phyloP scores from a whole-genome alignment of 2,329 filamentous ascomycete species.

The Setomelanomma holmii region DNA sequence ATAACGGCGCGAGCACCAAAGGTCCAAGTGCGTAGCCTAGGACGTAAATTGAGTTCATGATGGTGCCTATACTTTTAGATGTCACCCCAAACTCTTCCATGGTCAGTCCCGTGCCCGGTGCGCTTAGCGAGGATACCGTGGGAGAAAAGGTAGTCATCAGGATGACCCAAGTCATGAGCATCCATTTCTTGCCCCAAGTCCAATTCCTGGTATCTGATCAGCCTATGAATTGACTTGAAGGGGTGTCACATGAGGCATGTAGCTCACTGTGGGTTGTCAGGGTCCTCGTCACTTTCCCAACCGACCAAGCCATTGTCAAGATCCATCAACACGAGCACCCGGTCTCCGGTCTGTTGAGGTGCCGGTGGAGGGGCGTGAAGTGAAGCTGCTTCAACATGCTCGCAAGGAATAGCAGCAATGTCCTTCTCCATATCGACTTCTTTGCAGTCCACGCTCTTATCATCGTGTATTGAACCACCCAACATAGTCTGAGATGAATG shows the following conservation, averaged over 20 bases:
- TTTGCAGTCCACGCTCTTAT: background rate
- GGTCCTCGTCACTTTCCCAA: conserved; percentile 32
- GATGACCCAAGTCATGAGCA: conserved; percentile 19
- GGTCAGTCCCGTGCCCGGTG: conserved; percentile 26
- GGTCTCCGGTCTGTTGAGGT: conserved; percentile 7
- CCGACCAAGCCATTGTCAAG: conserved; percentile 29
- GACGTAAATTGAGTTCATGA: conserved; percentile 42
- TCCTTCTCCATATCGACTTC: background rate
- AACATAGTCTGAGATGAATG: background rate
- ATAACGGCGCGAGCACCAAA: conserved; percentile 66
- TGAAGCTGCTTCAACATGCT: background rate
- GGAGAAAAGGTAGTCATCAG: conserved; percentile 32
- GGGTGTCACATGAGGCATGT: background rate
- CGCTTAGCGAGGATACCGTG: conserved; percentile 33
- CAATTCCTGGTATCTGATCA: conserved; percentile 11
- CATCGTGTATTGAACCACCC: background rate
- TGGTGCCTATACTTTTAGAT: conserved; percentile 5
- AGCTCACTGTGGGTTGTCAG: conserved; percentile 24
- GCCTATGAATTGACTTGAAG: no score
- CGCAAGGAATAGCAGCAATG: background rate
- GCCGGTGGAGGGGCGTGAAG: background rate
- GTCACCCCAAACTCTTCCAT: conserved; percentile 13
- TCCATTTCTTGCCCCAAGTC: conserved; percentile 29
- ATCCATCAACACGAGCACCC: conserved; percentile 21
- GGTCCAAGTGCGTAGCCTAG: conserved; percentile 59